Percentiles rank a stretch among this genome's conserved stretches.
Conservation (phyloP, 352 stramenopile genomes). For the Phytophthora syringae region DNA sequence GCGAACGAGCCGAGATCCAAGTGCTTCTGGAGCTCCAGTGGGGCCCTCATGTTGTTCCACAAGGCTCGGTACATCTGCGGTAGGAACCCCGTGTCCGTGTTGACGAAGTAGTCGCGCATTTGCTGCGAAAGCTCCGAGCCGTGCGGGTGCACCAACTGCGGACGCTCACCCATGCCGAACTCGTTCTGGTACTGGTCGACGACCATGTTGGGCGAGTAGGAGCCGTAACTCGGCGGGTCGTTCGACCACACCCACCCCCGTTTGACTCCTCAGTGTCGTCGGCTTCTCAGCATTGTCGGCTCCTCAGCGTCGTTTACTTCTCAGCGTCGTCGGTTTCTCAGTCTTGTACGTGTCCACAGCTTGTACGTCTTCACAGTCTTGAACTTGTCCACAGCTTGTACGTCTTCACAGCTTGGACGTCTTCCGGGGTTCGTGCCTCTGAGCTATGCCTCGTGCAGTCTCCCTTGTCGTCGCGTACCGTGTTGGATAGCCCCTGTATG, state of each 20-base stretch:
- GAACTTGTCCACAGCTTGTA: too few relatives aligned
- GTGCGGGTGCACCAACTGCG: slow-evolving; percentile 59
- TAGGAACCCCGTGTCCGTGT: slow-evolving; percentile 61
- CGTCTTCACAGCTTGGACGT: too few relatives aligned
- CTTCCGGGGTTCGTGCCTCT: too few relatives aligned
- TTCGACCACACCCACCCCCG: slow-evolving; percentile 86
- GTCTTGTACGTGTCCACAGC: too few relatives aligned
- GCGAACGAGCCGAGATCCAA: slow-evolving; percentile 75
- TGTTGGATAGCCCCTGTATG: too few relatives aligned
- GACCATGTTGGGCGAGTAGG: slow-evolving; percentile 80
- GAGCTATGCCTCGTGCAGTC: too few relatives aligned
- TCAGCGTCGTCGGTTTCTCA: too few relatives aligned
- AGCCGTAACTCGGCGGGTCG: slow-evolving; percentile 66
- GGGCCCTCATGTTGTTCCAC: slow-evolving; percentile 82
- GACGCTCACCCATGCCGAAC: slow-evolving; percentile 80
- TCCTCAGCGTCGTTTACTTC: too few relatives aligned
- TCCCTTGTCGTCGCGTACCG: too few relatives aligned
- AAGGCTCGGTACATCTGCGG: slow-evolving; percentile 70
- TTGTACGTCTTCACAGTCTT: too few relatives aligned
- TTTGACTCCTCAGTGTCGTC: too few relatives aligned
- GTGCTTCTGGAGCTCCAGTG: slow-evolving; percentile 58
- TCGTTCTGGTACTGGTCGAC: slow-evolving; percentile 83
- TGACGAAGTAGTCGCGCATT: slow-evolving; percentile 81
- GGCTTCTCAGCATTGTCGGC: too few relatives aligned
- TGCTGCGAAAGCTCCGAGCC: slow-evolving; percentile 64